Base-by-base conservation (phyloP, 768 basidiomycete genomes). In the Lentinus brumalis region DNA sequence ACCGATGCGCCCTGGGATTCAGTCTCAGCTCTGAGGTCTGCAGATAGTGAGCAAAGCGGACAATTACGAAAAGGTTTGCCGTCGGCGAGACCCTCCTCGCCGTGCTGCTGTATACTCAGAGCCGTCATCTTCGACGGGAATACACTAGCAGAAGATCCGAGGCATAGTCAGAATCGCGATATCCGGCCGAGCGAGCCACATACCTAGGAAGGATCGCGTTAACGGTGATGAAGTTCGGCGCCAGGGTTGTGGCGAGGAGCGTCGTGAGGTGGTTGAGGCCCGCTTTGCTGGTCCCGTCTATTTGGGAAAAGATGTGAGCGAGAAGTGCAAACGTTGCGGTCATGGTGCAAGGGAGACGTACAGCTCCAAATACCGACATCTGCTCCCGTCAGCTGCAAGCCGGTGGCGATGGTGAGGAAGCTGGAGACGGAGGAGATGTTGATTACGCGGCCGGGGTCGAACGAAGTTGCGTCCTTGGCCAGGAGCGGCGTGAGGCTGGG, bases 91-190 rank as follows among this genome's bases (percentile, higher is more conserved):
- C 67, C 74, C 26, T 82, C 80, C 59, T 83, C 82, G 7, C 88
- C 86, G 3, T 73, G 73, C 2, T 70, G 78, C 65, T 84, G 82
- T 64, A 91, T 75, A 3, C 85, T 88, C 52, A 78, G 91, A 0
- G 88, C 84, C 1, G 92, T 93, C 91, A 94, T 93, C 76, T 88
- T 92, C 49, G 88, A 89, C 0, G 89, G 90, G 76, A 91, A 94
- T 12, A 92, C 74, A 1, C 88, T 88, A 63, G 38, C 26, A 42
- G 12, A 16, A 44, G 30, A 39, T 66, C 21, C 18, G n/a, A 21
- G 12, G 31, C 21, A 5, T n/a, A 47, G 40, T 9, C 49, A 7
- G 4, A n/a, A 29, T 53, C 31, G 52, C 26, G 26, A 39, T 38
- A 26, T 32, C 5, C 21, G 3, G 47, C 15, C 16, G 16, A 31